Evolutionary conservation across 75 land plant genomes (phyloP), one percentile per base, ranked within the genome.

Genomic region (Pinus tabuliformis): DNA sequence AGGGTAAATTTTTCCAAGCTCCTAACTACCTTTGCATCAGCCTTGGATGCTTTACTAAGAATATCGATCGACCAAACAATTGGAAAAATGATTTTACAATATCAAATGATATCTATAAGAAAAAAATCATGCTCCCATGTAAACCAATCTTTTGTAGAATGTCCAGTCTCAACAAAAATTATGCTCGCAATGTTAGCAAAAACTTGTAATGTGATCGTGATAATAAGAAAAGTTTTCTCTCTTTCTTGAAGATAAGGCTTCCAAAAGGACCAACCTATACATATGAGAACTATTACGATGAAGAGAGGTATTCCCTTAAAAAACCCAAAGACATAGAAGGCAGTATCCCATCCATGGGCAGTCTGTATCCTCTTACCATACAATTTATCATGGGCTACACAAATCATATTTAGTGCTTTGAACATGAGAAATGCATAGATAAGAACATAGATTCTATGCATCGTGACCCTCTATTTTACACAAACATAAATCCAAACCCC

Each of bases 291-390:
- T 57, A 91, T 86, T 77, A 91, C 91, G 33, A 84, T 80, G 76
- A 91, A 91, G 30, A 91, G 73, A 59, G 89, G 78, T 7, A 83
- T 78, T 8, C 88, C 92, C 59, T 79, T 83, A 45, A 89, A 66
- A 59, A 91, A 89, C 75, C 86, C 85, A 80, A 91, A 91, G 36
- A 88, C 70, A 79, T 92, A 91, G 83, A 86, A 92, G 15, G 83
- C 82, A n/a, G 91, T 82, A 75, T 93, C 96, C 96, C 96, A 91
- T 2, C 94, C 94, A 63, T 93, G 96, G 0, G 94, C 81, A 13
- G 88, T 85, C 39, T 91, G 93, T 3, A 91, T 91, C 49, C 72
- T 73, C 80, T 79, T 83, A n/a, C 87, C 82, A 74, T 79, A 89
- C 54, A 62, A 73, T 79, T 79, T 81, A 72, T 92, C 95, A 77